A percentile compares a stretch with the other conserved stretches of the same genome.
Conservation (phyloP, 495 filamentous ascomycete species). For the Penicillium steckii region DNA sequence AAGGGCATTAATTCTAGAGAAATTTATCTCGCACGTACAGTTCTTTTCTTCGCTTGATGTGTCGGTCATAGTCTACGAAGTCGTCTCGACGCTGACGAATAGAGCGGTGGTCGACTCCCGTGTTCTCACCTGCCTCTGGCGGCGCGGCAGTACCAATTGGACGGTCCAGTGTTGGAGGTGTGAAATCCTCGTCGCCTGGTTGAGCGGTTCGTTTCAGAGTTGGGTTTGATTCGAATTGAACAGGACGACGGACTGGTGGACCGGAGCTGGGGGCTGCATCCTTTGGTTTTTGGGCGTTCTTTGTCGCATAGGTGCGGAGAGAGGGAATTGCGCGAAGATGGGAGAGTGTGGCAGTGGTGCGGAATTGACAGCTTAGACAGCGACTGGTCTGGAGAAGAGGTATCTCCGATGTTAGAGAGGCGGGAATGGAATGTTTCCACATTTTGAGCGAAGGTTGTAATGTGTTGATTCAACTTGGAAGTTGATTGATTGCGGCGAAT, state of each 20-base stretch:
- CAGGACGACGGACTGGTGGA: conserved; percentile 5
- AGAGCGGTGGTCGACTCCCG: conserved; percentile 67
- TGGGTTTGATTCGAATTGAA: conserved; percentile 37
- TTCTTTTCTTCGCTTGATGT: conserved; percentile 66
- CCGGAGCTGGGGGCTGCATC: conserved; percentile 1
- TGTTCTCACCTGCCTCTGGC: conserved; percentile 75
- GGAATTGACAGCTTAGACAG: conserved; percentile 43
- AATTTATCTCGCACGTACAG: conserved; percentile 56
- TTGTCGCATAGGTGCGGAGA: conserved; percentile 35
- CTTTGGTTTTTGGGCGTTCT: conserved; percentile 11
- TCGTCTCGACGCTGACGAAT: conserved; percentile 71
- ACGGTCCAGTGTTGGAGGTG: conserved; percentile 66
- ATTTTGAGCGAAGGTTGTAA: conserved; percentile 18
- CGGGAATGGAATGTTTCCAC: conserved; percentile 31
- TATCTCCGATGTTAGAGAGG: conserved; percentile 19
- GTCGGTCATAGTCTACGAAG: conserved; percentile 80
- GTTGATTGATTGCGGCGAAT: conserved; percentile 1
- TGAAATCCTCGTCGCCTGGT: conserved; percentile 58
- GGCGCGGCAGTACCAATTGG: conserved; percentile 79
- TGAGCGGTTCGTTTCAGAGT: conserved; percentile 19
- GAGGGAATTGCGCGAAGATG: conserved; percentile 22
- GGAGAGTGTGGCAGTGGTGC: conserved; percentile 21
- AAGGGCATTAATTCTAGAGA: too few relatives aligned
- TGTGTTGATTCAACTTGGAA: neutral
- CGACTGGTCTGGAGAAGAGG: conserved; percentile 30